Evolutionary conservation across 1,284 basidiomycete species (phyloP), one percentile per base, ranked within the genome.

Genomic region (Ganoderma sp.): DNA sequence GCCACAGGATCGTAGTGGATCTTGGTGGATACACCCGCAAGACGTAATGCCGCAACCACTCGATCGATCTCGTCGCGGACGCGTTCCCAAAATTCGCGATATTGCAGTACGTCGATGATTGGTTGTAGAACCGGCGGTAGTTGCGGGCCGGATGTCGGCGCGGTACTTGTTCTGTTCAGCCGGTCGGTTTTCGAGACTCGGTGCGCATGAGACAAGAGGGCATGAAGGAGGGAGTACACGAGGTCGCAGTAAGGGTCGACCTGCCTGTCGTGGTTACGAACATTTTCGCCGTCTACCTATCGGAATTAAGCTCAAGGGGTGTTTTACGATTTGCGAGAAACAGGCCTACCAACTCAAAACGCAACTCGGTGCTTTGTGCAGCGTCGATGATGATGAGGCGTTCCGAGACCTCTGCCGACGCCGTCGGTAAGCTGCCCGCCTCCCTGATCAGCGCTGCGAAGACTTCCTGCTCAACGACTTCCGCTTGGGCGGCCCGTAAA

Each of bases 401-500:
- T 75, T 94, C 92, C 1, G 91, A 90, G 5, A 94, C 91, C 39
- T 87, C 84, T 14, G 90, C 89, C 50, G 90, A 88, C 4, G 90
- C 89, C 1, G 90, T 92, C 14, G 90, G 89, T 10, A 93, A 81
- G 67, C 79, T 85, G 67, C 89, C 87, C 17, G 91, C 90, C 78
- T 94, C 92, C 74, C 82, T 84, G 42, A 92, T 90, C 34, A 94
- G 81, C 32, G 87, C 75, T 7, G 87, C 81, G 71, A 94, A 94
- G 57, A 94, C 89, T 75, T 94, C 92, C 75, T 90, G 90, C 68
- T 94, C 91, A 5, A 93, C 85, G 8, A 89, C 81, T 75, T 93
- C 92, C 66, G 83, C 84, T 75, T 94, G 92, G 0, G 89, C 89
- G 22, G 78, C 79, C 67, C 79, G 81, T 39, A 94, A 80, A 19